Evolutionary conservation across 2,329 filamentous ascomycete genomes (phyloP), one percentile per base, ranked within the genome.

Genomic region (Fusarium sp.): DNA sequence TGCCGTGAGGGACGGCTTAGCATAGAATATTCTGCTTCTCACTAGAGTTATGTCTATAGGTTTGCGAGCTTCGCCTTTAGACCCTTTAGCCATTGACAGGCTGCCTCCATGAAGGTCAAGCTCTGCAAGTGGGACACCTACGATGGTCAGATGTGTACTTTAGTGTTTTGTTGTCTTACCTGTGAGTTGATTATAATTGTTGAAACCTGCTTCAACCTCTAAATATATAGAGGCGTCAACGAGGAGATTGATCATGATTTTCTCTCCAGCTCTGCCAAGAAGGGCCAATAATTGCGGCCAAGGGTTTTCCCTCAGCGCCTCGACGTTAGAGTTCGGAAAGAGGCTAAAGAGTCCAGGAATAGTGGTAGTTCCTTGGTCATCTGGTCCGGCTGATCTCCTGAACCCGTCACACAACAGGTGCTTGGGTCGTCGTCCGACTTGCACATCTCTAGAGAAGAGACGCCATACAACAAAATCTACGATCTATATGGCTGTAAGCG

Each of bases 381-480:
- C 77, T 32, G 80, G 82, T 38, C 75, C 79, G 39, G 75, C 74
- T 32, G 83, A 80, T 74, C 87, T 89, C 76, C 92, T 90, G 77
- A 92, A 97, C 30, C 96, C 96, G 85, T 97, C 92, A 75, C 94
- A 95, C 9, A 99, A 88, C 10, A 98, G 78, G 82, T 98, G 94
- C 57, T 89, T 88, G 4, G 92, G 91, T 78, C 88, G 89, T 56
- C 72, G 41, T 15, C 74, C 85, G 81, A 66, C 82, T 83, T 34
- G 79, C 38, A 86, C 83, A 22, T 85, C 82, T 75, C 88, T 87
- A 18, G 88, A 89, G 81, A 97, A 98, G 5, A 98, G 85, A 15
- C 89, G 86, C 90, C 92, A 95, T 47, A 98, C 89, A 34, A 89
- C 88, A 81, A 93, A 94, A 78, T 95, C 92, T 48, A 96, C 87